Evolutionary conservation across 371 early-diverging fungal species (phyloP).

Genomic region (Mortierella sp.): DNA sequence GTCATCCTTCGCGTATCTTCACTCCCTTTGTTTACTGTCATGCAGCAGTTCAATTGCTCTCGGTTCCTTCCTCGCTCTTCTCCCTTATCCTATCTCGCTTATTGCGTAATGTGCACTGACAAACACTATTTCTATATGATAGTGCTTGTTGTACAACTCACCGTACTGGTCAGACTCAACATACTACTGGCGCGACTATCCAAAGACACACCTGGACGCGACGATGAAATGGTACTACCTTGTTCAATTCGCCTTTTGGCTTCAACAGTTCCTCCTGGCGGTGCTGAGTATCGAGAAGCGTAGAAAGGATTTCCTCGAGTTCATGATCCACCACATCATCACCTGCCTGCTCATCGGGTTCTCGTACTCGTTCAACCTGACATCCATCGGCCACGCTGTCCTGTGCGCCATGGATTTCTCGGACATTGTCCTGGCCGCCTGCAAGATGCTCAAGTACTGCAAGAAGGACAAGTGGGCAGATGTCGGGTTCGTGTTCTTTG

Average conservation of each 20-base stretch:
- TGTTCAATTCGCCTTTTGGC: constrained; percentile 85
- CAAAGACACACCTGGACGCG: constrained; percentile 66
- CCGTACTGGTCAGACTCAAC: constrained; percentile 79
- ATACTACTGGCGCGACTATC: constrained; percentile 80
- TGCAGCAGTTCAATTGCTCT: not conserved
- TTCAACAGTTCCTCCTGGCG: constrained; percentile 79
- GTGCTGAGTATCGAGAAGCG: constrained; percentile 76
- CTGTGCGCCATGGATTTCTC: constrained; percentile 86
- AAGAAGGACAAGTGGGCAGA: constrained; percentile 73
- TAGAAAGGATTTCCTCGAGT: constrained; percentile 83
- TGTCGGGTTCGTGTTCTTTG: constrained; percentile 80
- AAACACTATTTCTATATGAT: constrained; percentile 13
- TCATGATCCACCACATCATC: constrained; percentile 87
- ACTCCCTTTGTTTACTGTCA: not conserved
- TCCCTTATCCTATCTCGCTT: not conserved
- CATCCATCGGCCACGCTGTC: constrained; percentile 86
- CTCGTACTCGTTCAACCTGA: constrained; percentile 81
- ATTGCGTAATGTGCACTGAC: not conserved
- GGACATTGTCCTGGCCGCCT: constrained; percentile 82
- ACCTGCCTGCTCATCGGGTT: constrained; percentile 76
- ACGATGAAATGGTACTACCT: constrained; percentile 85
- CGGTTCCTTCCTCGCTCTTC: not conserved
- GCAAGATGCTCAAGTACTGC: constrained; percentile 84
- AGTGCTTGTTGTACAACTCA: constrained; percentile 71
- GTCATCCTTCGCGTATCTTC: no score